Evolutionary conservation across 495 filamentous ascomycete species (phyloP), one percentile per base, ranked within the genome.

Genomic region (Trypethelium eluteriae): DNA sequence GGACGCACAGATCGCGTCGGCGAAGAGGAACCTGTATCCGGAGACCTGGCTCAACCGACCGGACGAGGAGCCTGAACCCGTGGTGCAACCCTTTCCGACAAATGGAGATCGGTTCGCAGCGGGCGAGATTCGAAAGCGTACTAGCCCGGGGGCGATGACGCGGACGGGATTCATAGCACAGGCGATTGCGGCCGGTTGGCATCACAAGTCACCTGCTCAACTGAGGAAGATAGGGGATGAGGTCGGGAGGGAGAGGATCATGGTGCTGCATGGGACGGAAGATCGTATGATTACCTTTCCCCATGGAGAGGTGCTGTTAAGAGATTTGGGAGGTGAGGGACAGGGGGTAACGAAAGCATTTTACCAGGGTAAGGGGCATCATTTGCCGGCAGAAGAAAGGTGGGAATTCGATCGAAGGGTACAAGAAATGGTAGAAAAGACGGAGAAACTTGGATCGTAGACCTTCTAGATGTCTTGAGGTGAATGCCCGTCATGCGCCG

Each of bases 81-180:
- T 57, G 70, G 66, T 72, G 34, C 62, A 77, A 39, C 78, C 77
- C 2, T 96, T 92, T 77, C 80, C 81, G 2, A 91, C 80, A 64
- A 93, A 91, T 72, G 89, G 84, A 44, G 87, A 92, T 73, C 84
- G 91, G 41, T 93, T 91, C 72, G 84, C 87, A 0, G 91, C 91
- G 5, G 85, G 89, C 63, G 89, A 93, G 74, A 66, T 94, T 66
- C 76, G 72, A 53, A 93, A 93, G 74, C 81, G 88, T 10, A 73
- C 75, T 34, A 78, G 89, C 62, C 69, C 70, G 9, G 72, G 76
- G 0, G 77, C 76, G 6, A 91, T 89, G 69, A 83, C 82, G 0
- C 79, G 81, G 57, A 81, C 80, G 47, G 89, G 89, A 2, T 91
- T 93, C 74, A 69, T 95, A 41, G 78, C 89, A 68, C 91, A 96